Evolutionary conservation across 495 filamentous ascomycete genomes (phyloP), one percentile per base, ranked within the genome.

Genomic region (Penicillium robsamsonii): DNA sequence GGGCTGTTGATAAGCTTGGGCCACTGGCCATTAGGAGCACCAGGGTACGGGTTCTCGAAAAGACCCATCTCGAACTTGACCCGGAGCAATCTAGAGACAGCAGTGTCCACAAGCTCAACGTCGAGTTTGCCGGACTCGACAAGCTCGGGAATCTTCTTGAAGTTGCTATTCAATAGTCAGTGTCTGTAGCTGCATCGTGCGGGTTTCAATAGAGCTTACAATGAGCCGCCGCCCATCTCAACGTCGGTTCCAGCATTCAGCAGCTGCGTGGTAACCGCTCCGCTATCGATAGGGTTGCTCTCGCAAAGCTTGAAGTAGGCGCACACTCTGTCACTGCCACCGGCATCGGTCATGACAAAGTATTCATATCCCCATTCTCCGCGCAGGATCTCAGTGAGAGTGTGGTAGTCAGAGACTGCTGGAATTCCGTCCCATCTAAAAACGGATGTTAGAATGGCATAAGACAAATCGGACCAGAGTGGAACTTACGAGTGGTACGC

Each of bases 161-260:
- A 89, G 66, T 84, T 88, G 71, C 73, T 76, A 29, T 40, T 12
- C 2, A 2, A 0, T 7, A 10, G 45, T 65, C 40, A 65, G 63
- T 8, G 18, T 40, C 12, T 33, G 3, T 30, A 8, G 2, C 11
- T 29, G 25, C 11, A 46, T 20, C 25, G 7, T 13, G 2, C 0
- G 18, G 0, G 11, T 22, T 25, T 3, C 3, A 46, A 31, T 31
- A 10, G 1, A 20, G 30, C 73, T 57, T 62, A 76, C 73, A 80
- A 89, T 18, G 81, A 84, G 29, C 87, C 87, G 47, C 87, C 87
- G 33, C 86, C 86, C 87, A 89, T 89, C 60, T 89, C 87, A n/a
- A 86, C 81, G 55, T 88, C 85, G 46, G 82, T 84, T n/a, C 87
- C 86, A 13, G 87, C 84, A 5, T 80, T 80, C 35, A 89, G 74